These are phyloP conservation scores for Lactarius deliciosus DNA, from an alignment of 768 basidiomycete genomes.

Conservation along the genomic window DNA sequence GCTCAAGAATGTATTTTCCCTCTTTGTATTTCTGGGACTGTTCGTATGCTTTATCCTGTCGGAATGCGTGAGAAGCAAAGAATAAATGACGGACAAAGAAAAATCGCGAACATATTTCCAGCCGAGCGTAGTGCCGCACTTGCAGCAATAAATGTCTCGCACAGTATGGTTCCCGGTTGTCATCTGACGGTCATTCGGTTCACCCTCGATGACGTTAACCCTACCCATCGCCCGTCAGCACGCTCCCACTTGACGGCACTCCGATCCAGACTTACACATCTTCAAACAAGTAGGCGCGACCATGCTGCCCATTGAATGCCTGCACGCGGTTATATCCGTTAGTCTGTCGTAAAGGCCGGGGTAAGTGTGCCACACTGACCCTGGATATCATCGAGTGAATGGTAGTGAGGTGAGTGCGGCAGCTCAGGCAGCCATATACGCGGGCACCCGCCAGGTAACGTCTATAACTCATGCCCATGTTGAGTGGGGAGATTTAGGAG, in stretches of 20 bases:
- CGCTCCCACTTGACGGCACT: slow-evolving; percentile 22
- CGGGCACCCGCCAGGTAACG: slow-evolving; percentile 82
- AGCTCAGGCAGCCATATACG: slow-evolving; percentile 84
- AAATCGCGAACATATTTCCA: slow-evolving; percentile 91
- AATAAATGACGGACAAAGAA: slow-evolving; percentile 6
- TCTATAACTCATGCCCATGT: slow-evolving; percentile 89
- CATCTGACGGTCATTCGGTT: slow-evolving; percentile 91
- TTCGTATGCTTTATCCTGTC: slow-evolving; percentile 89
- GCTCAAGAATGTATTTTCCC: slow-evolving; percentile 96
- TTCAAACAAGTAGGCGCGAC: slow-evolving; percentile 92
- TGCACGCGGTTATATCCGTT: slow-evolving; percentile 38
- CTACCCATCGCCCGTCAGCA: slow-evolving; percentile 42
- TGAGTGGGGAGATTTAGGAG: slow-evolving; percentile 23
- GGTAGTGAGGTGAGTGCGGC: slow-evolving; percentile 89
- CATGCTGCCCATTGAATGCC: slow-evolving; percentile 98
- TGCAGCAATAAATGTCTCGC: slow-evolving; percentile 91
- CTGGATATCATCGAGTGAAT: slow-evolving; percentile 89
- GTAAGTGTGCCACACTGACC: slow-evolving; percentile 45
- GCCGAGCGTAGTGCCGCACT: slow-evolving; percentile 82
- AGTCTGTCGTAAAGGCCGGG: slow-evolving; percentile 22
- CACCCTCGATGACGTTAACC: slow-evolving; percentile 89
- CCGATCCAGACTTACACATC: slow-evolving; percentile 66
- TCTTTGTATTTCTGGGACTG: slow-evolving; percentile 95
- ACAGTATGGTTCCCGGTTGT: slow-evolving; percentile 96
- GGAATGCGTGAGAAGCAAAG: slow-evolving; percentile 22